Base-by-base conservation (phyloP, 768 basidiomycete genomes). In the Termitomyces sp. region DNA sequence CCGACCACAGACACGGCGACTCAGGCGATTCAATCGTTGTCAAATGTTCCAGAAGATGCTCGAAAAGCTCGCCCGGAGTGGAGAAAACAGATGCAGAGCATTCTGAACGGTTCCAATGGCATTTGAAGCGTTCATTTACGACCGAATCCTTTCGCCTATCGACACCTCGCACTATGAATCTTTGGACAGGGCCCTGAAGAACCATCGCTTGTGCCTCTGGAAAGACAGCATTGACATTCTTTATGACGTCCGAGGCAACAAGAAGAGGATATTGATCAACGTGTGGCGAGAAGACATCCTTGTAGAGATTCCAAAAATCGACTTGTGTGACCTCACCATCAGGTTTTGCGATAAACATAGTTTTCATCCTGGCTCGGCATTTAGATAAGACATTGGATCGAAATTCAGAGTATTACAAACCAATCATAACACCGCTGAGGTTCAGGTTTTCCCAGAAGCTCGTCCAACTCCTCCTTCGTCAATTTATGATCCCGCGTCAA, bases 291-390 rank as follows among this genome's bases (percentile, higher is more conserved):
- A 98, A 97, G 1, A 83, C 83, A 58, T 90, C 88, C 60, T 89
- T 87, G 73, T 99, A 99, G 13, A 94, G 79, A 56, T 84, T 92
- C 95, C 96, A 99, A 66, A 99, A 92, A 55, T 92, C 87, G 35
- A 96, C 93, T 70, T 98, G 97, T 0, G 92, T 94, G 47, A 98
- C 75, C 66, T 94, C 90, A 4, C 88, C 84, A 3, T 88, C 85
- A 1, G 86, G 71, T 59, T 87, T 86, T 18, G 86, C 76, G 16
- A 88, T 79, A 65, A 95, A 98, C 79, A 92, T 89, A n/a, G 79
- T 72, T 66, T 84, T 86, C 90, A 99, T 96, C 96, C 96, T 94
- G 66, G 10, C 24, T 20, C 16, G 52, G 36, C 43, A 20, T 49
- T 66, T 30, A 52, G 51, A 46, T 16, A 46, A 30, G 22, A 36